Evolutionary conservation across 2,329 filamentous ascomycete species (phyloP), one percentile per base, ranked within the genome.

Genomic region (Cladosporium sp.): DNA sequence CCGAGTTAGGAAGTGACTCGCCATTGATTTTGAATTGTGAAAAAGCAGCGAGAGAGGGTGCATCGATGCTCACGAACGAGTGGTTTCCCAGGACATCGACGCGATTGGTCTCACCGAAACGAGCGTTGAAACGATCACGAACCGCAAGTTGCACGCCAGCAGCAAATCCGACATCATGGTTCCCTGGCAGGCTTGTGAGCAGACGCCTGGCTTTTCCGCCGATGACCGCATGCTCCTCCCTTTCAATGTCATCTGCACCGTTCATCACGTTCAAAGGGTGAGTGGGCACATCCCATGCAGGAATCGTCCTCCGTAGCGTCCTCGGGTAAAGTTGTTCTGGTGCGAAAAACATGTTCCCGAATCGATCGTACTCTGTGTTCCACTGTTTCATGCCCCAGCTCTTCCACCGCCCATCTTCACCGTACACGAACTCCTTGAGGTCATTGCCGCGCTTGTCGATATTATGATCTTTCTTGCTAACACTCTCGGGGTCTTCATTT

Each of bases 51-150:
- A 97, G 75, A 0, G 92, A 97, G 4, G 96, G 87, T 0, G 88
- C 85, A 71, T 99, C 94, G 7, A 99, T 82, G 0, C 91, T 95
- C 19, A 99, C 90, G 70, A 99, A 92, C 0, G 91, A 95, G 72
- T 99, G 94, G 70, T 99, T 99, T 12, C 90, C 94, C 55, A 97
- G 82, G 5, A 97, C 82, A 72, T 97, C 92, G 19, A 99, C 86
- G 8, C 90, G 82, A 73, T 97, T 97, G n/a, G 87, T 84, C 58
- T 94, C 88, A 4, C 94, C 94, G 75, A 99, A 97, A 70, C 88
- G 96, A 3, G 88, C 85, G 68, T 88, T 84, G 72, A 97, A 99
- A 15, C 94, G 82, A 67, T 94, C 82, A 54, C 92, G 84, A 36
- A 96, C 90, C 0, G 88, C 81, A 8, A 88, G 71, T 70, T 96